These are phyloP conservation scores for Teratosphaeria nubilosa DNA, from an alignment of 2,329 filamentous ascomycete genomes.

Conservation along the genomic window DNA sequence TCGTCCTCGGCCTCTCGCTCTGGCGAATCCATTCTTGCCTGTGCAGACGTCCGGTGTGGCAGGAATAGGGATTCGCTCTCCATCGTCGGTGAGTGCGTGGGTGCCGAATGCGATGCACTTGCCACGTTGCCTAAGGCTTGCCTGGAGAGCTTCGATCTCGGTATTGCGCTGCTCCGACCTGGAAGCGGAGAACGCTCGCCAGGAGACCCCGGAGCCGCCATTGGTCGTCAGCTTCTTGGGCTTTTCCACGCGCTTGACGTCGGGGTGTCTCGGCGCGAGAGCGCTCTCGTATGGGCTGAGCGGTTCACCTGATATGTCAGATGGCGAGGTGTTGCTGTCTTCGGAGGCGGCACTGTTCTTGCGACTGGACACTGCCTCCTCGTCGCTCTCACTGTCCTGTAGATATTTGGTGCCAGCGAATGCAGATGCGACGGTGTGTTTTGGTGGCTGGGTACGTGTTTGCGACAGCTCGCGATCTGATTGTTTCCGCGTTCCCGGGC, in stretches of 20 bases:
- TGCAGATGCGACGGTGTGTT: constrained; percentile 25
- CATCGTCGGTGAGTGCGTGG: constrained; percentile 25
- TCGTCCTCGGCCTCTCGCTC: constrained; percentile 6
- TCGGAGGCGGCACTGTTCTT: constrained; percentile 12
- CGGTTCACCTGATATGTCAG: not conserved
- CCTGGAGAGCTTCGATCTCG: constrained; percentile 25
- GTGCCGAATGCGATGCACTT: constrained; percentile 24
- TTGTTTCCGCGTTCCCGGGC: constrained; percentile 16
- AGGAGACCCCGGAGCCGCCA: constrained; percentile 24
- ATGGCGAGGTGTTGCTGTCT: constrained; percentile 1
- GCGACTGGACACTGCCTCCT: constrained; percentile 21
- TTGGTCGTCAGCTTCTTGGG: constrained; percentile 13
- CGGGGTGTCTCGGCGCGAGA: constrained; percentile 11
- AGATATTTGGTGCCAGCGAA: constrained; percentile 29
- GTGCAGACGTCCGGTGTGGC: constrained; percentile 8
- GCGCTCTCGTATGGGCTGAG: constrained; percentile 7
- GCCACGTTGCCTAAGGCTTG: constrained; percentile 22
- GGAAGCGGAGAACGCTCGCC: constrained; percentile 25
- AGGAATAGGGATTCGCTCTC: constrained; percentile 20
- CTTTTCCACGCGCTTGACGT: constrained; percentile 24
- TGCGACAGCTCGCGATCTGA: constrained; percentile 9
- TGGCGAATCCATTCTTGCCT: constrained; percentile 4
- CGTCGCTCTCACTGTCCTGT: constrained; percentile 24
- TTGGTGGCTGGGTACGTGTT: constrained; percentile 9
- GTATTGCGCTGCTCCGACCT: constrained; percentile 22